A percentile compares a stretch with the other conserved stretches of the same genome.
Evolutionary conservation across 2,329 filamentous ascomycete genomes (phyloP).

Genomic region (Pseudomassariella vexata): DNA sequence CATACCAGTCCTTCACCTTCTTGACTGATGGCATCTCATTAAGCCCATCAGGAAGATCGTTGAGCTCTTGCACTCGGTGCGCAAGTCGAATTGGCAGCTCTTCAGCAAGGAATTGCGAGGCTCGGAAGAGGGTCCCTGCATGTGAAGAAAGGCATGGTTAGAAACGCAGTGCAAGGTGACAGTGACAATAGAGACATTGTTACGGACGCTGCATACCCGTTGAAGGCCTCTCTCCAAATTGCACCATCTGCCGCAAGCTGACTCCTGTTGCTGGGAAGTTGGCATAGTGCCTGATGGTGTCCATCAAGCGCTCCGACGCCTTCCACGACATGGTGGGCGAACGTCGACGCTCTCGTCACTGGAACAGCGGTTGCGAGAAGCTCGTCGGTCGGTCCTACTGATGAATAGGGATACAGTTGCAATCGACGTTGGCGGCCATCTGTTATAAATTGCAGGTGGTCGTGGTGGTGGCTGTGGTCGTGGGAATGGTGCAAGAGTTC

Average conservation of each 20-base stretch:
- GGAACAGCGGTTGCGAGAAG: slow-evolving; percentile 10
- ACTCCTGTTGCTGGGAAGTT: slow-evolving; percentile 95
- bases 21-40: slow-evolving; percentile 97
- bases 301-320: slow-evolving; percentile 84
- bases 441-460: too few relatives aligned
- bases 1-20: slow-evolving; percentile 96
- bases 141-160: slow-evolving; percentile 9
- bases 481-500: slow-evolving; percentile 6
- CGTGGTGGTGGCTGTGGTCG: too few relatives aligned
- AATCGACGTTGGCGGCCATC: too few relatives aligned
- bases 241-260: slow-evolving; percentile 97
- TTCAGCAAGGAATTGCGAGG: slow-evolving; percentile 96
- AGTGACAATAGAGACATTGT: slow-evolving; percentile 7
- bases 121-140: slow-evolving; percentile 87
- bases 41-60: slow-evolving; percentile 86
- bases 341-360: slow-evolving; percentile 14
- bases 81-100: slow-evolving; percentile 95
- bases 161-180: slow-evolving; percentile 6
- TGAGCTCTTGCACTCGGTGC: slow-evolving; percentile 91
- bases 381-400: slow-evolving; percentile 2
- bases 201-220: slow-evolving; percentile 58
- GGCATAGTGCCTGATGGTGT: slow-evolving; percentile 95
- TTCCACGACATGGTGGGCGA: slow-evolving; percentile 80
- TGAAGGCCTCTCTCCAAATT: slow-evolving; percentile 92
- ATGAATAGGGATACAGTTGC: too few relatives aligned